Evolutionary conservation across 2,329 filamentous ascomycete species (phyloP).

Genomic region (Sphaerostilbella broomeana): DNA sequence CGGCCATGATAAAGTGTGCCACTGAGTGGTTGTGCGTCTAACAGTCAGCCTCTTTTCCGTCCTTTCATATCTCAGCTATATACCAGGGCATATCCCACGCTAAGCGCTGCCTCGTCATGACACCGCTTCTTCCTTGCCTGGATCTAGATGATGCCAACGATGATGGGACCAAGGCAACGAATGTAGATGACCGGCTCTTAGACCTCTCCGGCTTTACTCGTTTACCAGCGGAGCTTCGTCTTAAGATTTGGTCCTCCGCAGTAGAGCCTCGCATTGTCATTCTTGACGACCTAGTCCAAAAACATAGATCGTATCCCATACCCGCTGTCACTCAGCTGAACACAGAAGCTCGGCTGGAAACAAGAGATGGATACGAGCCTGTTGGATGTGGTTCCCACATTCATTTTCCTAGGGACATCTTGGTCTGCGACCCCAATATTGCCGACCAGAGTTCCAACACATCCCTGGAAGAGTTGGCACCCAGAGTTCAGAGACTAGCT

Average conservation of each 20-base stretch:
- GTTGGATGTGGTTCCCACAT: constrained; percentile 31
- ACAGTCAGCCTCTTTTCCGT: no score
- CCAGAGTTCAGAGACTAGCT: constrained; percentile 28
- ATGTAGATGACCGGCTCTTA: constrained; percentile 1
- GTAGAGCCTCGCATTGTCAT: constrained; percentile 32
- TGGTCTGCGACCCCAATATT: constrained; percentile 33
- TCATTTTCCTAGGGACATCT: constrained; percentile 31
- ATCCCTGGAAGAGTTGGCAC: constrained; percentile 28
- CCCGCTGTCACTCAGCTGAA: constrained; percentile 32
- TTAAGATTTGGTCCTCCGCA: constrained; percentile 33
- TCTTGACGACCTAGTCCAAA: constrained; percentile 29
- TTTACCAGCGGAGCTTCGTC: constrained; percentile 31
- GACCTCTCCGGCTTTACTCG: constrained; percentile 21
- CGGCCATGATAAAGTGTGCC: no score
- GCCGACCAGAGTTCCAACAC: constrained; percentile 26
- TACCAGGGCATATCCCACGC: not conserved
- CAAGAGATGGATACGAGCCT: constrained; percentile 29
- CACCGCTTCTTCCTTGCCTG: constrained; percentile 8
- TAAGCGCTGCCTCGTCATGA: constrained; percentile 9
- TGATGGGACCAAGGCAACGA: no score
- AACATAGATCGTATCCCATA: constrained; percentile 26
- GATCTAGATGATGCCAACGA: no score
- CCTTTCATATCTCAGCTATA: not conserved
- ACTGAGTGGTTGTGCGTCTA: no score
- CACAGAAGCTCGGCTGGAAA: constrained; percentile 28